A percentile compares a stretch with the other conserved stretches of the same genome.
Conservation (phyloP, 116 monocot genomes). For the Posidonia oceanica region DNA sequence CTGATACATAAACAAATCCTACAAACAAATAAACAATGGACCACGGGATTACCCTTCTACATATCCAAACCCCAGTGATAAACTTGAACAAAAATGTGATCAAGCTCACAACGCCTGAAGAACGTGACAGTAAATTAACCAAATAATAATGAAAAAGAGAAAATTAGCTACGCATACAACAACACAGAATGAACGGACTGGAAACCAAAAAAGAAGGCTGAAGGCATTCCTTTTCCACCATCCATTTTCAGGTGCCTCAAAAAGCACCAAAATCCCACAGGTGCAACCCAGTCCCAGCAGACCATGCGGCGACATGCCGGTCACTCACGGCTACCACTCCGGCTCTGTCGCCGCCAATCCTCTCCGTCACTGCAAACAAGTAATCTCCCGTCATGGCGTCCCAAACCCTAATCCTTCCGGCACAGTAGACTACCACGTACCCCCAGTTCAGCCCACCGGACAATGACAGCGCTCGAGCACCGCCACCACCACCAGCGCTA, state of each 20-base stretch:
- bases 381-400: conserved; percentile 34
- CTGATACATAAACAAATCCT: no score
- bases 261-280: conserved; percentile 32
- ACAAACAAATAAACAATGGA: no score
- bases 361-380: conserved; percentile 54
- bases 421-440: conserved; percentile 26
- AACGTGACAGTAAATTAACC: no score
- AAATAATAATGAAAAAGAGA: no score
- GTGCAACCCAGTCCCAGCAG: conserved; percentile 30
- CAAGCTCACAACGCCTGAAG: no score
- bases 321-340: conserved; percentile 18
- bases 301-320: conserved; percentile 49
- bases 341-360: conserved; percentile 8
- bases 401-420: conserved; percentile 34
- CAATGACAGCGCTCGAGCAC: background rate
- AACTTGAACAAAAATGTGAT: no score
- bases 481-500: conserved; percentile 7
- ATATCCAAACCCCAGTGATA: no score
- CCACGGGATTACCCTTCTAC: no score
- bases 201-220: no score
- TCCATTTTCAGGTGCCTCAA: background rate
- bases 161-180: no score
- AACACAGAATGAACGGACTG: no score
- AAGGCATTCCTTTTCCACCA: background rate
- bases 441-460: conserved; percentile 69